These are phyloP conservation scores for Omphalea diandra DNA, from an alignment of 441 rosid genomes.

Conservation along the genomic window DNA sequence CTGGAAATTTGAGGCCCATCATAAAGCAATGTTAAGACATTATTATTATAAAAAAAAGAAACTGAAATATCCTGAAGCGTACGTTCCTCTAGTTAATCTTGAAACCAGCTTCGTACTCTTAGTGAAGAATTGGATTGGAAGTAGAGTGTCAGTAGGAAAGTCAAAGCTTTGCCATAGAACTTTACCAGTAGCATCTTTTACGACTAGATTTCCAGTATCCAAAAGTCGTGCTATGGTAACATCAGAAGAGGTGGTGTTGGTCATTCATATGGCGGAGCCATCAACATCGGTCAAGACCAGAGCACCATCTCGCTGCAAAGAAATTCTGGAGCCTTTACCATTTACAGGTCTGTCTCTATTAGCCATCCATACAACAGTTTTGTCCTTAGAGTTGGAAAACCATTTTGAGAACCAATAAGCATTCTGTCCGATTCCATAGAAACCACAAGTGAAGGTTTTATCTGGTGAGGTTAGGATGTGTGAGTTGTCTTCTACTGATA, in stretches of 20 bases:
- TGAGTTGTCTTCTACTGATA: conserved; percentile 33
- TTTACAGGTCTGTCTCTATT: conserved; percentile 47
- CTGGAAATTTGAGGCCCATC: conserved; percentile 47
- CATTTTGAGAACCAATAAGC: conserved; percentile 47
- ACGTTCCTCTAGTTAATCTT: conserved; percentile 22
- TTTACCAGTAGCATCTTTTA: conserved; percentile 10
- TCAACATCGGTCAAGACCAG: conserved; percentile 41
- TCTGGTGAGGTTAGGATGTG: conserved; percentile 33
- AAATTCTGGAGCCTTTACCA: conserved; percentile 39
- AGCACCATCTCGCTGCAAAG: conserved; percentile 32
- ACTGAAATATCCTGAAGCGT: conserved; percentile 30
- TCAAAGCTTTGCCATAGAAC: conserved; percentile 53
- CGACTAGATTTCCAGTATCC: conserved; percentile 44
- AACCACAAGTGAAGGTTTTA: conserved; percentile 44
- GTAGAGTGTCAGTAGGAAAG: conserved; percentile 47
- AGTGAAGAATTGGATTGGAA: conserved; percentile 38
- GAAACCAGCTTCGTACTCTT: conserved; percentile 40
- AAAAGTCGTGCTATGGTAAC: conserved; percentile 31
- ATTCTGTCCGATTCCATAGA: conserved; percentile 36
- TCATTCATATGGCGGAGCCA: conserved; percentile 32
- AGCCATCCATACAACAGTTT: conserved; percentile 50
- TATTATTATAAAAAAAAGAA: conserved; percentile 43
- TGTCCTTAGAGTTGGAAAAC: conserved; percentile 38
- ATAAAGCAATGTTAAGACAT: conserved; percentile 38
- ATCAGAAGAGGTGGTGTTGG: conserved; percentile 27